Conservation (phyloP, 2,329 filamentous ascomycete species). For the Pestalotiopsis sp. region DNA sequence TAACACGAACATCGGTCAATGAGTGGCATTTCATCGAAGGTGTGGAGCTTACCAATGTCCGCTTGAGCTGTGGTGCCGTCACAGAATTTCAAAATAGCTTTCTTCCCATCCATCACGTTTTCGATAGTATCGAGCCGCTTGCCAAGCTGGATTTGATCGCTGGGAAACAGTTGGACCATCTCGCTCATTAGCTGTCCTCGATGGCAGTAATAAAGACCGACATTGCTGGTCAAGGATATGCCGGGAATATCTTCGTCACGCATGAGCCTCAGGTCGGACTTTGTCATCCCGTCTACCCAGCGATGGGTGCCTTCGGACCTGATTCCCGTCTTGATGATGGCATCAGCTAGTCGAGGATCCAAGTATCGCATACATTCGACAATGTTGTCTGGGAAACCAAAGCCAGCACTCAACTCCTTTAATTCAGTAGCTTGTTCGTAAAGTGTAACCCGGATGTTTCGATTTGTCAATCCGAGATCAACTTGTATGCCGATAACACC, state of each 20-base stretch:
- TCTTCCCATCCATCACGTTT: conserved; percentile 26
- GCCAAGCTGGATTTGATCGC: conserved; percentile 27
- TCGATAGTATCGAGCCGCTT: conserved; percentile 17
- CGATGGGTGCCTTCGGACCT: conserved; percentile 13
- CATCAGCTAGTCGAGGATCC: conserved; percentile 32
- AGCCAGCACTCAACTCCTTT: conserved; percentile 45
- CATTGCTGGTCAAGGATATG: background rate
- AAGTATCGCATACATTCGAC: conserved; percentile 41
- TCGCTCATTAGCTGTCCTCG: background rate
- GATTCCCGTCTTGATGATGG: conserved; percentile 27
- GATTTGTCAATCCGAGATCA: conserved; percentile 41
- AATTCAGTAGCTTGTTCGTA: conserved; percentile 43
- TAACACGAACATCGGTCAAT: conserved; percentile 20
- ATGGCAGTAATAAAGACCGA: background rate
- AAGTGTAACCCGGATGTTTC: conserved; percentile 37
- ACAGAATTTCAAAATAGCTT: background rate
- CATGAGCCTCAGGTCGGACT: conserved; percentile 22
- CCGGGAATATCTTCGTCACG: background rate
- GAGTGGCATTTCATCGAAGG: background rate
- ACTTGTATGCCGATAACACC: conserved; percentile 48
- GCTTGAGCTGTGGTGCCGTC: background rate
- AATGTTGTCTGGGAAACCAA: conserved; percentile 46
- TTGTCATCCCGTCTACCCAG: conserved; percentile 28
- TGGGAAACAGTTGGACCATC: conserved; percentile 15
- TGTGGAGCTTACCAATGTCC: background rate